phyloP scores from a whole-genome alignment of 495 filamentous ascomycete species.

The Aspergillus taichungensis region DNA sequence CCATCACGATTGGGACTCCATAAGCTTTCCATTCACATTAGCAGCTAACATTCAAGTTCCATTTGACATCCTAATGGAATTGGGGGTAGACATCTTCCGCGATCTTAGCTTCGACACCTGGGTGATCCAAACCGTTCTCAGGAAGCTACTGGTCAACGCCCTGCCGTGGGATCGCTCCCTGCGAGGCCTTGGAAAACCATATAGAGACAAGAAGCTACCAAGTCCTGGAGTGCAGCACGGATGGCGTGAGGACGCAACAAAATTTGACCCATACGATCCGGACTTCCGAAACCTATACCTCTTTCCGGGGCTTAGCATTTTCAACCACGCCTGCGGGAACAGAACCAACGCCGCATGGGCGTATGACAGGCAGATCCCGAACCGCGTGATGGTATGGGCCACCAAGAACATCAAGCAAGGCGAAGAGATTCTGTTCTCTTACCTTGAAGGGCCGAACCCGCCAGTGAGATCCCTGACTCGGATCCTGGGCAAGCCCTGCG shows the following conservation, averaged over 20 bases:
- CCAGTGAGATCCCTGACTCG: background rate
- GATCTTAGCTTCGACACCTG: slow-evolving; percentile 32
- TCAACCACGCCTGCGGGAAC: slow-evolving; percentile 21
- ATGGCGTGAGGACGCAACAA: background rate
- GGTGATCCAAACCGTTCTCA: slow-evolving; percentile 25
- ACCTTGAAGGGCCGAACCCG: slow-evolving; percentile 3
- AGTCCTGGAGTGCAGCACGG: slow-evolving; percentile 4
- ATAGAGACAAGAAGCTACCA: slow-evolving; percentile 6
- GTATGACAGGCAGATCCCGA: slow-evolving; percentile 16
- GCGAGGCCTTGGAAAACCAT: slow-evolving; percentile 1
- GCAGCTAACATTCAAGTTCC: slow-evolving; percentile 28
- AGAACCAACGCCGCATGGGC: slow-evolving; percentile 19
- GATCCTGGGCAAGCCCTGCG: slow-evolving; percentile 1
- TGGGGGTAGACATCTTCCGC: slow-evolving; percentile 33
- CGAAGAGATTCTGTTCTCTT: slow-evolving; percentile 23
- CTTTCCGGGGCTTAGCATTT: slow-evolving; percentile 25
- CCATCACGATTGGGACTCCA: slow-evolving; percentile 3
- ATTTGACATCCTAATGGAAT: slow-evolving; percentile 22
- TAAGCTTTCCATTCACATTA: slow-evolving; percentile 24
- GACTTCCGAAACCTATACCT: slow-evolving; percentile 20
- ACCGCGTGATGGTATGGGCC: slow-evolving; percentile 24
- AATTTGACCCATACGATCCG: slow-evolving; percentile 10
- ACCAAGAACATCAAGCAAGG: slow-evolving; percentile 12
- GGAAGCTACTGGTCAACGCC: slow-evolving; percentile 21
- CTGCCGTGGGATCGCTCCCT: slow-evolving; percentile 19